phyloP scores from a whole-genome alignment of 164 flowering plant genomes.

The Cinnamomum micranthum region DNA sequence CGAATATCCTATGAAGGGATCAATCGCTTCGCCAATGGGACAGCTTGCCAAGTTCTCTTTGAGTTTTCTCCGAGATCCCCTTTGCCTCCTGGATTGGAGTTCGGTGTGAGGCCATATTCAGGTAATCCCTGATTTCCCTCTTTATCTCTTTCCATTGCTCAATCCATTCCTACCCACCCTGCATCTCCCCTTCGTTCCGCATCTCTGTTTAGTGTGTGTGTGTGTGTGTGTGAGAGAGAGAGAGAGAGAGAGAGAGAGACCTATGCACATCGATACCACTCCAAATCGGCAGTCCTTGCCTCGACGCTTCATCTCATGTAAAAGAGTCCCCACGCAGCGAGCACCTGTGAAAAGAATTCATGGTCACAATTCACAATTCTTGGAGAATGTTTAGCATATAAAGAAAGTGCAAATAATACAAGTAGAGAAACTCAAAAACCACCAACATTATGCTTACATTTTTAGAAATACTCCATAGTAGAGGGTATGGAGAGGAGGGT shows the following conservation, averaged over 20 bases:
- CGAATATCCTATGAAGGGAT: too few species aligned
- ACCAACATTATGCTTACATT: background rate
- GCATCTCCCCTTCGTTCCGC: too few species aligned
- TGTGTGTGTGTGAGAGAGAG: background rate
- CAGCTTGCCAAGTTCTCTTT: too few species aligned
- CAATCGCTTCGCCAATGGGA: too few species aligned
- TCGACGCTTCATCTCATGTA: conserved; percentile 96
- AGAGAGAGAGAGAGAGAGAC: conserved; percentile 24
- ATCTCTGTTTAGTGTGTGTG: too few species aligned
- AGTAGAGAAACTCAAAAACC: background rate
- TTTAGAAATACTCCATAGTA: background rate
- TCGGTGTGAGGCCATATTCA: too few species aligned
- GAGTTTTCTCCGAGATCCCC: too few species aligned
- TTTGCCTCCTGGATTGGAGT: too few species aligned
- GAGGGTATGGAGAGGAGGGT: background rate
- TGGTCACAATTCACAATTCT: background rate
- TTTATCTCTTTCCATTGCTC: too few species aligned
- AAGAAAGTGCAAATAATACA: too few species aligned
- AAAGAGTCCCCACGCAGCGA: conserved; percentile 82
- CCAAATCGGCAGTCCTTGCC: conserved; percentile 95
- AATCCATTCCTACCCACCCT: too few species aligned
- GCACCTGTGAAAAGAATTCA: conserved; percentile 51
- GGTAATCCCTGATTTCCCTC: too few species aligned
- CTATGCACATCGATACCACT: conserved; percentile 95
- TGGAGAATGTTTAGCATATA: background rate